Evolutionary conservation across 306 rosid species (phyloP), one percentile per base, ranked within the genome.

Genomic region (Gastrolobium villosum): DNA sequence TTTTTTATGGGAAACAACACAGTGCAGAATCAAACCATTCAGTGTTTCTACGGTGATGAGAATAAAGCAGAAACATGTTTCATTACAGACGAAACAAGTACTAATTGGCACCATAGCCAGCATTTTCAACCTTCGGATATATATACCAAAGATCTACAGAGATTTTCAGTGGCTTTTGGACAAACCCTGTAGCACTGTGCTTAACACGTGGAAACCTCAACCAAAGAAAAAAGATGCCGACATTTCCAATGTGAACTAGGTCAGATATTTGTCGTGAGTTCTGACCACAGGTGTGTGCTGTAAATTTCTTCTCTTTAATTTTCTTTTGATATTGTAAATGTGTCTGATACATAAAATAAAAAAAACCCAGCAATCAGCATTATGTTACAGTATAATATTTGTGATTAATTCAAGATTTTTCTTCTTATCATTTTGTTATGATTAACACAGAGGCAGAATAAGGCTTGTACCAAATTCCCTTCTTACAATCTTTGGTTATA

Each of bases 121-220:
- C 84, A 75, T 65, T 77, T 81, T 63, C 89, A 87, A 55, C 74
- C 65, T 71, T 78, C 87, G 11, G 93, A 90, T 72, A 70, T 87
- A 73, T 92, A 86, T 80, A 76, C 81, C 68, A 88, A 92, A 85
- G 95, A 92, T 74, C 87, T 91, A 10, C 99, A 90, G 74, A 91
- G 89, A 83, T 90, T 92, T 53, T 89, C 97, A 34, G 66, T 91
- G 75, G 83, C 99, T 71, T 92, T 89, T 79, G 93, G 97, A 76
- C 93, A 92, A 65, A 87, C 92, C 57, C 92, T 92, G 81, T 92
- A 91, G 81, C 70, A 20, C 32, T 31, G 41, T 15, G 62, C 15
- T 74, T 53, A 50, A 60, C 84, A 70, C 70, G 39, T 74, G 70
- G 69, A 68, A 64, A 75, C 60, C 39, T 70, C 53, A 76, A 69